Conservation (phyloP, 805 yeast species). For the Candida saitoana region DNA sequence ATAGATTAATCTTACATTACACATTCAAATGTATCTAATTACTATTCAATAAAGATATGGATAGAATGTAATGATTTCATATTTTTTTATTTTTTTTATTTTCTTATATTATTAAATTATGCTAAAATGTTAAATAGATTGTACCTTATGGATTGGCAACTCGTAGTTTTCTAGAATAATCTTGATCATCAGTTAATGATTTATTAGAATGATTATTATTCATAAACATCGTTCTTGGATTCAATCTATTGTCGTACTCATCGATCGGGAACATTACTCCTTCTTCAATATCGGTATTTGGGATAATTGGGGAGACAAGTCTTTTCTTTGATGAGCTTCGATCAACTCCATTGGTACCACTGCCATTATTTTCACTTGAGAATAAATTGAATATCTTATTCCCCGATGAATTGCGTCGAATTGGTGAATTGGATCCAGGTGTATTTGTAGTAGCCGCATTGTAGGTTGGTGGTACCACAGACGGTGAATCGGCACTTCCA, state of each 20-base stretch:
- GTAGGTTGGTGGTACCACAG: conserved; percentile 10
- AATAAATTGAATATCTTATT: conserved; percentile 31
- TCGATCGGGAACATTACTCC: conserved; percentile 32
- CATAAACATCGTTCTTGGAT: conserved; percentile 23
- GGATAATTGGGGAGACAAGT: conserved; percentile 10
- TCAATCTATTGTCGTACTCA: conserved; percentile 22
- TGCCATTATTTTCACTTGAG: conserved; percentile 12
- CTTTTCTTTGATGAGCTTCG: conserved; percentile 30
- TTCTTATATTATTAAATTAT: background rate
- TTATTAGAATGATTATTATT: conserved; percentile 22
- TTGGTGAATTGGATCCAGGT: conserved; percentile 8
- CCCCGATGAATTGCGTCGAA: conserved; percentile 32
- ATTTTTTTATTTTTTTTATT: background rate
- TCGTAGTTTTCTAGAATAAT: conserved; percentile 31
- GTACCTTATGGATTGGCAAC: conserved; percentile 23
- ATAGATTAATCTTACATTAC: too few species aligned
- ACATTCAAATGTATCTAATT: background rate
- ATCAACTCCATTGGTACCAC: conserved; percentile 16
- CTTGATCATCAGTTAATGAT: conserved; percentile 31
- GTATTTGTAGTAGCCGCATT: conserved; percentile 2
- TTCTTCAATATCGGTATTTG: conserved; percentile 11
- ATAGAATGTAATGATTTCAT: background rate
- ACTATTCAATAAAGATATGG: background rate
- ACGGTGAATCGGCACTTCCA: conserved; percentile 7
- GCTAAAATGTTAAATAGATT: background rate